A percentile compares a stretch with the other conserved stretches of the same genome.
Conservation (phyloP, 345 rosid species). For the Acer negundo region DNA sequence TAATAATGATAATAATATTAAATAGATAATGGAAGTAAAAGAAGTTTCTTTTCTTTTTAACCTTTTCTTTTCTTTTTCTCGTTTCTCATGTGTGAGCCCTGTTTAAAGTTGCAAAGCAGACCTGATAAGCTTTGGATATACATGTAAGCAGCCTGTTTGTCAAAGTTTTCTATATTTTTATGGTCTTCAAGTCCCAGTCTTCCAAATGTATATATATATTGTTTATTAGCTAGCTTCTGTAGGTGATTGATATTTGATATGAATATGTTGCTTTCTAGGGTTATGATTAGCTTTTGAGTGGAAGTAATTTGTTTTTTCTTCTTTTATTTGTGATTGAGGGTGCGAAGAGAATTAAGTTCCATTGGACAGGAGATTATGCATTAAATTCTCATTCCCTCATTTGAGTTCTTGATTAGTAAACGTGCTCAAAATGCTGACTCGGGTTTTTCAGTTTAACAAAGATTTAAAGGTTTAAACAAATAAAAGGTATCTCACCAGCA, state of each 20-base stretch:
- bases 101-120: not conserved
- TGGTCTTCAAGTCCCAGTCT: not conserved
- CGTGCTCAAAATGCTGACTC: accelerated
- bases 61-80: not conserved
- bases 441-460: too few species aligned
- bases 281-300: too few species aligned
- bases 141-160: not conserved
- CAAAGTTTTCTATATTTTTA: not conserved
- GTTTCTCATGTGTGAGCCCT: not conserved
- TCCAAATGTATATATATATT: too few species aligned
- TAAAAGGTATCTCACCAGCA: too few species aligned
- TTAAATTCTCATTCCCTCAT: too few species aligned
- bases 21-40: not conserved
- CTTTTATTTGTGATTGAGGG: too few species aligned
- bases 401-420: too few species aligned
- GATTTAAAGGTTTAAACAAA: too few species aligned
- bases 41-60: not conserved
- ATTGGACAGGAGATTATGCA: too few species aligned
- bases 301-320: too few species aligned
- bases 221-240: not conserved
- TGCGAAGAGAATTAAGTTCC: too few species aligned
- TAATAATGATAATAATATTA: not conserved
- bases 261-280: too few species aligned
- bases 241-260: not conserved
- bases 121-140: not conserved